A percentile compares a stretch with the other conserved stretches of the same genome.
These are phyloP conservation scores for Prunus kanzakura DNA, from an alignment of 306 rosid species.

Conservation along the genomic window DNA sequence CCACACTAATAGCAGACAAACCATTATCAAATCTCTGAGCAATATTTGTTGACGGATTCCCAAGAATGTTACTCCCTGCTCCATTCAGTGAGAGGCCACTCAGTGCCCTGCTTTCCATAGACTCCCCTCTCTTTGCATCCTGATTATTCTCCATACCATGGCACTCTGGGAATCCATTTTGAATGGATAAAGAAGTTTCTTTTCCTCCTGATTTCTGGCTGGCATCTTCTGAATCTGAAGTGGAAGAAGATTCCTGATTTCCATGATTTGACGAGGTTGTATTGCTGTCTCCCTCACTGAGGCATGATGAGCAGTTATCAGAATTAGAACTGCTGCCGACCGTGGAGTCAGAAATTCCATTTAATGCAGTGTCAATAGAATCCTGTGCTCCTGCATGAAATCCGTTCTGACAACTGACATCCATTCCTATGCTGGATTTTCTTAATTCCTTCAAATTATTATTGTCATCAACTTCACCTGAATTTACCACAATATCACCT, in stretches of 20 bases:
- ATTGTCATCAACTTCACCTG: constrained; percentile 43
- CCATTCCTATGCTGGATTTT: constrained; percentile 30
- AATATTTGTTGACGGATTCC: constrained; percentile 29
- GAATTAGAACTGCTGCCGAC: constrained; percentile 53
- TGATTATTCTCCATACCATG: constrained; percentile 38
- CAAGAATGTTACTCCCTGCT: constrained; percentile 38
- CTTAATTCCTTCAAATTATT: constrained; percentile 49
- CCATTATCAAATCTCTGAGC: constrained; percentile 47
- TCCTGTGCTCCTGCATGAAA: constrained; percentile 36
- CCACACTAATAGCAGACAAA: constrained; percentile 46
- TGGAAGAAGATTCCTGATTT: constrained; percentile 75
- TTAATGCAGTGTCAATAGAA: constrained; percentile 31
- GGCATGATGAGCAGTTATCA: constrained; percentile 78
- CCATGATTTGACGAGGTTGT: constrained; percentile 67
- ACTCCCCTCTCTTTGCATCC: constrained; percentile 34
- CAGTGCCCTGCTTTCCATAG: constrained; percentile 28
- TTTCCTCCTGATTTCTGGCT: constrained; percentile 75
- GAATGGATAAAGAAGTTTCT: constrained; percentile 40
- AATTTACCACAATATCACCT: constrained; percentile 30
- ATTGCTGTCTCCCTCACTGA: constrained; percentile 85
- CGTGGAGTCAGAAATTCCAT: constrained; percentile 40
- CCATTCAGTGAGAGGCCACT: constrained; percentile 33
- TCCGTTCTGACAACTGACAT: constrained; percentile 41
- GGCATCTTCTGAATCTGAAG: constrained; percentile 90
- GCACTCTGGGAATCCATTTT: constrained; percentile 51